A percentile compares a stretch with the other conserved stretches of the same genome.
Conservation (phyloP, 352 stramenopile genomes). For the Phytophthora syringae region DNA sequence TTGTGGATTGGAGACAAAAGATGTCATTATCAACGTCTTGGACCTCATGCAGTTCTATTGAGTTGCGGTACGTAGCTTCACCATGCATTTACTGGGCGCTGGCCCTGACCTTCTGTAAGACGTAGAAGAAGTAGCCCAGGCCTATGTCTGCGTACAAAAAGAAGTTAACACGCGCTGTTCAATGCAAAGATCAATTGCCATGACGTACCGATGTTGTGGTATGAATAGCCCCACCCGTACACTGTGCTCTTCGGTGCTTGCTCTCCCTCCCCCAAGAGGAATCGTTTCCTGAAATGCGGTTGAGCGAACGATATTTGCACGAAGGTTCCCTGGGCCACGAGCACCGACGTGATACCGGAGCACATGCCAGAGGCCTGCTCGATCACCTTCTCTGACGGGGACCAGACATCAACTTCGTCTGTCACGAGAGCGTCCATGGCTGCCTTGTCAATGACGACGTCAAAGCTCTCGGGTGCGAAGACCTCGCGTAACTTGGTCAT, state of each 20-base stretch:
- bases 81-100: constrained; percentile 11
- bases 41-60: constrained; percentile 15
- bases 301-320: constrained; percentile 85
- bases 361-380: constrained; percentile 62
- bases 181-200: not conserved
- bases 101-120: constrained; percentile 45
- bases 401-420: constrained; percentile 80
- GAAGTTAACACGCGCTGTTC: constrained; percentile 7
- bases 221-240: constrained; percentile 58
- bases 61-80: not conserved
- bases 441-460: constrained; percentile 87
- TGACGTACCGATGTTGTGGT: constrained; percentile 57
- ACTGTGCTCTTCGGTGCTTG: constrained; percentile 33
- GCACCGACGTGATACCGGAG: constrained; percentile 46
- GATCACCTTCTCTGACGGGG: constrained; percentile 57
- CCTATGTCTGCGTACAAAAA: constrained; percentile 44
- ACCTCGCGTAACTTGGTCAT: constrained; percentile 59
- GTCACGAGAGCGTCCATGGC: constrained; percentile 87
- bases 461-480: constrained; percentile 56
- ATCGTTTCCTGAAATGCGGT: constrained; percentile 82
- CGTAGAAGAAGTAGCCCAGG: constrained; percentile 71
- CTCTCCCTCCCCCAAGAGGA: constrained; percentile 53
- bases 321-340: constrained; percentile 56
- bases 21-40: not conserved
- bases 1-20: too few relatives aligned